Evolutionary conservation across 257 asterid species (phyloP).

Genomic region (Linaria vulgaris): DNA sequence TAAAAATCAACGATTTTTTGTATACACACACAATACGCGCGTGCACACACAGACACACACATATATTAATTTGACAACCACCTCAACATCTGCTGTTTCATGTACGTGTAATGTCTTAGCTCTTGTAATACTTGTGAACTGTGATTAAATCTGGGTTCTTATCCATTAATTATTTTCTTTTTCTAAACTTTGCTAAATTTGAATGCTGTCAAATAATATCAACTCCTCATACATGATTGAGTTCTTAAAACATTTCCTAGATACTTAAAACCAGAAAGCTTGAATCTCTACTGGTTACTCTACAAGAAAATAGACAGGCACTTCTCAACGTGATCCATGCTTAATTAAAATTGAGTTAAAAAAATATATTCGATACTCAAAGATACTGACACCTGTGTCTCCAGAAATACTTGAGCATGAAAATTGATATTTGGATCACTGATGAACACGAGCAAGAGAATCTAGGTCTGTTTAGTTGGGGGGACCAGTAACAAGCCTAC

Average conservation of each 20-base stretch:
- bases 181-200: background rate
- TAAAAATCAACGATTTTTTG: background rate
- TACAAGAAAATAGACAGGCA: background rate
- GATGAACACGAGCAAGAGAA: background rate
- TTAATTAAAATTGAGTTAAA: background rate
- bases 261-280: background rate
- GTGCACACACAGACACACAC: no score
- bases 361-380: background rate
- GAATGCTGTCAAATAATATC: conserved; percentile 1
- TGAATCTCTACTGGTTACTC: conserved; percentile 1
- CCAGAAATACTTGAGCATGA: background rate
- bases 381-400: background rate
- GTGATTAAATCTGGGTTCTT: conserved; percentile 13
- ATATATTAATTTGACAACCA: background rate
- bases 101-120: background rate
- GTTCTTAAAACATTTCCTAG: conserved; percentile 2
- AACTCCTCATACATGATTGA: conserved; percentile 2
- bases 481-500: background rate
- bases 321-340: background rate
- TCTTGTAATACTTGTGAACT: conserved; percentile 11
- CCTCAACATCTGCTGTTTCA: background rate
- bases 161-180: conserved; percentile 4
- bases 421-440: background rate
- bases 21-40: no score
- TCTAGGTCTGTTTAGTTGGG: background rate